Base-by-base conservation (phyloP, 345 rosid species). In the Gossypium herbaceum region DNA sequence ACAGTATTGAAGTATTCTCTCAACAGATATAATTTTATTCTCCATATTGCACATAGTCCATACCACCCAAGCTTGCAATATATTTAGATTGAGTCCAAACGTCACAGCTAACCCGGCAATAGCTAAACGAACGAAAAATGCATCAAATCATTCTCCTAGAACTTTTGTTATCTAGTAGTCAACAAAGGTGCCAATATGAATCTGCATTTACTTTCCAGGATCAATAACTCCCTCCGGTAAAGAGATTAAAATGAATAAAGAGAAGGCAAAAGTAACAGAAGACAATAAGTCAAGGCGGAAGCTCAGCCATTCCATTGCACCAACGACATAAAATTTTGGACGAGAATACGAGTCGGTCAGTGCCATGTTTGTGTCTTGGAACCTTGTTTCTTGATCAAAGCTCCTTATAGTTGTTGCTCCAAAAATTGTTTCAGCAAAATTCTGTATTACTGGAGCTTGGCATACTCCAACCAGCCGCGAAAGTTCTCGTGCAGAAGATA, bases 31-130 rank as follows among this genome's bases (percentile, higher is more conserved):
- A 78, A 94, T 92, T 81, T 84, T 84, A 81, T 91, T 92, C 87
- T 94, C 97, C 41, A 86, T 72, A 72, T 68, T 74, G 83, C 97
- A 92, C 15, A 90, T 83, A 68, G 68, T 86, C 97, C 95, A 88
- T 71, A 92, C 87, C 24, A 92, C 79, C 85, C 64, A 67, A 74
- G 89, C 91, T 91, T 91, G 97, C 63, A 87, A 43, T 68, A 59
- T 84, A 78, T 90, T 90, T 69, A 94, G 85, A 77, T 76, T 91
- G 55, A 94, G 94, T 70, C 94, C 97, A 76, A 92, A 92, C 7
- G 92, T 92, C 61, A 91, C 97, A 1, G 94, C 92, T 73, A 94
- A 79, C 41, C 98, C 97, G 0, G 96, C 98, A 61, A 92, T 86
- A 73, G 87, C 98, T 92, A 50, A 52, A 61, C 34, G 4, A 52